phyloP scores from a whole-genome alignment of 1,284 basidiomycete genomes.

The Ustilago xerochloae region DNA sequence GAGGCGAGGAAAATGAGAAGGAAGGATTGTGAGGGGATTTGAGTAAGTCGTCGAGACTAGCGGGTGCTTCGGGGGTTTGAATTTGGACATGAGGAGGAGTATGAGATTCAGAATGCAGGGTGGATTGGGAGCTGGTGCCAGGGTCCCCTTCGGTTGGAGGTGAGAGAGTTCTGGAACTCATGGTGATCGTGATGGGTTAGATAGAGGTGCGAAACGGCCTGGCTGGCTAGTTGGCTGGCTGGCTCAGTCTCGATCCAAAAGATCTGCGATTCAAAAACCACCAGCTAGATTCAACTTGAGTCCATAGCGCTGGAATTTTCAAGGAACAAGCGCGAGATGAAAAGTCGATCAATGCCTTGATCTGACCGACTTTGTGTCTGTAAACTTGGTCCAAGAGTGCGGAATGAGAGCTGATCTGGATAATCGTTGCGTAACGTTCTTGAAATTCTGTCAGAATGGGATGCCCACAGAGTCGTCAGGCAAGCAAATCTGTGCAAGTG shows the following conservation, averaged over 20 bases:
- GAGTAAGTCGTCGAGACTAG: conserved; percentile 44
- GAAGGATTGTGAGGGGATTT: conserved; percentile 42
- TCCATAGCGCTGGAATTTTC: neutral
- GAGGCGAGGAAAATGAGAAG: conserved; percentile 9
- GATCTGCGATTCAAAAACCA: neutral
- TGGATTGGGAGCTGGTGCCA: conserved; percentile 18
- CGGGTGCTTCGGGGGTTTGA: conserved; percentile 40
- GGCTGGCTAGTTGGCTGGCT: too few relatives aligned
- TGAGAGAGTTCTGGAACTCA: conserved; percentile 18
- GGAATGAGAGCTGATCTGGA: too few relatives aligned
- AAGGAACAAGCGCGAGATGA: too few relatives aligned
- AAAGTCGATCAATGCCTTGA: too few relatives aligned
- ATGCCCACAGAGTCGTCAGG: too few relatives aligned
- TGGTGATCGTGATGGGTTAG: too few relatives aligned
- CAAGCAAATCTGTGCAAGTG: conserved; percentile 2
- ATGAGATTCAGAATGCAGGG: neutral
- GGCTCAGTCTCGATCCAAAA: neutral
- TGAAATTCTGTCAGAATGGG: too few relatives aligned
- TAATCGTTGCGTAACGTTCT: too few relatives aligned
- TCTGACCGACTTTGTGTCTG: too few relatives aligned
- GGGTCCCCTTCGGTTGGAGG: conserved; percentile 7
- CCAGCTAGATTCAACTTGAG: neutral
- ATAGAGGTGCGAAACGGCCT: too few relatives aligned
- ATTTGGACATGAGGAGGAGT: conserved; percentile 14
- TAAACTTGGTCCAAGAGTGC: too few relatives aligned